These are phyloP conservation scores for Leucosporidium yakuticum DNA, from an alignment of 768 basidiomycete genomes.

Conservation along the genomic window DNA sequence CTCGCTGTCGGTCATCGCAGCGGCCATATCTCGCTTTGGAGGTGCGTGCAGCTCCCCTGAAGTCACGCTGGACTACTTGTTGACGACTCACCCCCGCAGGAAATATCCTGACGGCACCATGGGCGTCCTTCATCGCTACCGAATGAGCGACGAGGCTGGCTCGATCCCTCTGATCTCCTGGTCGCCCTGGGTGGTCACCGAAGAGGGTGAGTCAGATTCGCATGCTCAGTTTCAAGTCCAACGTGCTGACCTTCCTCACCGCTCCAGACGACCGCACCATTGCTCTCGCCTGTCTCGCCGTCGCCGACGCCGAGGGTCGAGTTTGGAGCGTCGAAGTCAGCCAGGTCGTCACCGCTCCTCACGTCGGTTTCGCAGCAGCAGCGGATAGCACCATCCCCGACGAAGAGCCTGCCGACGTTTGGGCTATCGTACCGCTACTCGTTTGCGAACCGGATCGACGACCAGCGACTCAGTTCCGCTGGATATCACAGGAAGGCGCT, in stretches of 20 bases:
- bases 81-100: background rate
- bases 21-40: conserved; percentile 23
- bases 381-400: background rate
- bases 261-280: too few relatives aligned
- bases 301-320: conserved; percentile 4
- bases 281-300: background rate
- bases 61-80: background rate
- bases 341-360: background rate
- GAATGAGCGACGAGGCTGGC: background rate
- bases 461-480: conserved; percentile 14
- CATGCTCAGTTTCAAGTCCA: too few relatives aligned
- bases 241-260: background rate
- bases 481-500: background rate
- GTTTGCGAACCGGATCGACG: conserved; percentile 3
- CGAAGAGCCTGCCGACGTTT: background rate
- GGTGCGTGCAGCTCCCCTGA: background rate
- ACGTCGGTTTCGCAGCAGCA: background rate
- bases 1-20: conserved; percentile 16
- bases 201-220: background rate
- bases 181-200: background rate
- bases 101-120: background rate
- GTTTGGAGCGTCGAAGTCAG: conserved; percentile 7
- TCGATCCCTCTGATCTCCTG: background rate
- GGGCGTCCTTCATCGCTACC: background rate
- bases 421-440: background rate